These are phyloP conservation scores for Ogataea methylovora DNA, from an alignment of 805 yeast species.

Conservation along the genomic window DNA sequence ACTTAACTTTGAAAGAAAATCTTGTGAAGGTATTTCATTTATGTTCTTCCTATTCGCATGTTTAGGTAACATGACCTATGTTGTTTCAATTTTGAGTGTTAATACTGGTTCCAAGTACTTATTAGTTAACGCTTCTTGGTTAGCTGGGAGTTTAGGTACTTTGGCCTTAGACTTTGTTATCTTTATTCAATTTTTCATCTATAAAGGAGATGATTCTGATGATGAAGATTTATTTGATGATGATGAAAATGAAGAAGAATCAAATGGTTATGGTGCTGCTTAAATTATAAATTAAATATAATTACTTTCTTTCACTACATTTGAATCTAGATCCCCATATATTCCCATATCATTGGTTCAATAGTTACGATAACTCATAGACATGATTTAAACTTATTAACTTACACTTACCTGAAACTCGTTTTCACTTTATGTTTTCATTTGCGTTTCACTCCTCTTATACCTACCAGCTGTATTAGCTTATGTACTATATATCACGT, in stretches of 20 bases:
- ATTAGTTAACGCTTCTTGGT: slow-evolving; percentile 83
- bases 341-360: too few relatives aligned
- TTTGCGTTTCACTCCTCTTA: too few relatives aligned
- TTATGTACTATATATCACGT: too few relatives aligned
- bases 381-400: too few relatives aligned
- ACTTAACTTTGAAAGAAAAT: slow-evolving; percentile 76
- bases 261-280: slow-evolving; percentile 7
- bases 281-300: too few relatives aligned
- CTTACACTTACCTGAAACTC: too few relatives aligned
- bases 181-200: slow-evolving; percentile 78
- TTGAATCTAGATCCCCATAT: too few relatives aligned
- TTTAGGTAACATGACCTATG: slow-evolving; percentile 87
- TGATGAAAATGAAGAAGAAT: slow-evolving; percentile 7
- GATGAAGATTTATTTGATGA: slow-evolving; percentile 13
- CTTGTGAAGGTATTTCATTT: slow-evolving; percentile 93
- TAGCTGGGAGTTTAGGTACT: slow-evolving; percentile 88
- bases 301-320: too few relatives aligned
- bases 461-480: too few relatives aligned
- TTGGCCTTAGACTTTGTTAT: slow-evolving; percentile 75
- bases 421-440: too few relatives aligned
- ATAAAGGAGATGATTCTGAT: slow-evolving; percentile 34
- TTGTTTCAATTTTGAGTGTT: slow-evolving; percentile 72
- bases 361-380: too few relatives aligned
- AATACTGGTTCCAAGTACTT: slow-evolving; percentile 65
- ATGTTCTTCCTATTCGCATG: slow-evolving; percentile 93